phyloP scores from a whole-genome alignment of 2,329 filamentous ascomycete species.

The Colletotrichum cordylinicola region DNA sequence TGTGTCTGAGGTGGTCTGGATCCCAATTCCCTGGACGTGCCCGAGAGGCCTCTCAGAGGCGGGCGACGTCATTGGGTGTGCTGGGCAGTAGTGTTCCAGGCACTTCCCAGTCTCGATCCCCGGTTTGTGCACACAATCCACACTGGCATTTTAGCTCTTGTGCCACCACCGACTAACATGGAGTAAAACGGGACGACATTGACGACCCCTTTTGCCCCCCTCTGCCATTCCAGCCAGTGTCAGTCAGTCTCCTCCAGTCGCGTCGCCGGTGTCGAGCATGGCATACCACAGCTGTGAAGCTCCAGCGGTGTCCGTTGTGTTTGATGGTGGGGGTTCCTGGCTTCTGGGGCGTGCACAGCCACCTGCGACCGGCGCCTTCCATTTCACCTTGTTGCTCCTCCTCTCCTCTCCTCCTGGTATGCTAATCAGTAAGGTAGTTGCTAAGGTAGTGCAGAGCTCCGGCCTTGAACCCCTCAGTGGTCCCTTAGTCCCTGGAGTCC shows the following conservation, averaged over 20 bases:
- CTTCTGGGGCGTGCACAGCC: conserved; percentile 6
- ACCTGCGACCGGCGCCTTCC: not conserved
- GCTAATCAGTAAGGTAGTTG: not conserved
- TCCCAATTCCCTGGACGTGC: not conserved
- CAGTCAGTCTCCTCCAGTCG: not conserved
- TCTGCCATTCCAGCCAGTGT: not conserved
- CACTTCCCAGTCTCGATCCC: not conserved
- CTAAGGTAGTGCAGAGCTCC: not conserved
- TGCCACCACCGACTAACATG: not conserved
- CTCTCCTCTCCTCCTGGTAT: no score
- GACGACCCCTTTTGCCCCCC: conserved; percentile 5
- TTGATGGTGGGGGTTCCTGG: not conserved
- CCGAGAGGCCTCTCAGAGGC: conserved; percentile 19
- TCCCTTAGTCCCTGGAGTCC: not conserved
- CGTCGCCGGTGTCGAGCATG: not conserved
- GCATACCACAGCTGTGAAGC: not conserved
- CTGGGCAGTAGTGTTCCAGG: not conserved
- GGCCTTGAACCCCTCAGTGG: not conserved
- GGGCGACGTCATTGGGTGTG: conserved; percentile 18
- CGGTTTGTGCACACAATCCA: not conserved
- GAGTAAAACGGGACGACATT: not conserved
- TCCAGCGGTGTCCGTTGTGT: not conserved
- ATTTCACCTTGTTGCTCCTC: not conserved
- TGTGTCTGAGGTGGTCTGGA: not conserved
- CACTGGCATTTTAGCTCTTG: not conserved